Conservation (phyloP, 257 asterid genomes). For the Solanum paucissectum region DNA sequence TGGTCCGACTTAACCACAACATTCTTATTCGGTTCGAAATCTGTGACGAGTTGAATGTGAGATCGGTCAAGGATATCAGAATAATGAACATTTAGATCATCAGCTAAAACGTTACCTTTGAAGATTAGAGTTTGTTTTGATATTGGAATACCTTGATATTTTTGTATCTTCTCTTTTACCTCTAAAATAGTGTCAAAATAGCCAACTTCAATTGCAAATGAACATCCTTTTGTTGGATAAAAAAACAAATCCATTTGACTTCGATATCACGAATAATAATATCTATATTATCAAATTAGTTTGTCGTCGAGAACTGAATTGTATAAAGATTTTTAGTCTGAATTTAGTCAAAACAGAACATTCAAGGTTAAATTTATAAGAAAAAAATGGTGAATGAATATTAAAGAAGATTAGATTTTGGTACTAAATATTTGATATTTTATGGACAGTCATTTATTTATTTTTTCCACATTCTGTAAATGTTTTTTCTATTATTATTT, state of each 20-base stretch:
- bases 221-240: slow-evolving; percentile 24
- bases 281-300: background rate
- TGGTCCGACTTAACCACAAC: background rate
- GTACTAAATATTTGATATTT: background rate
- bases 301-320: background rate
- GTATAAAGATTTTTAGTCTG: background rate
- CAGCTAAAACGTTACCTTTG: slow-evolving; percentile 37
- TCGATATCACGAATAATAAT: background rate
- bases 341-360: background rate
- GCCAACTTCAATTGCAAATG: slow-evolving; percentile 51
- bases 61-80: slow-evolving; percentile 47
- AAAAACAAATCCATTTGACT: slow-evolving; percentile 42
- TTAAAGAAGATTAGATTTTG: background rate
- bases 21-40: background rate
- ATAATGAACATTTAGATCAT: slow-evolving; percentile 42
- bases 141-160: slow-evolving; percentile 30
- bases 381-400: background rate
- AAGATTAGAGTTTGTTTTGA: slow-evolving; percentile 45
- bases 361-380: background rate
- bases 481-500: background rate
- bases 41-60: slow-evolving; percentile 19
- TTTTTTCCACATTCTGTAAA: background rate
- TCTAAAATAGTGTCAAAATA: slow-evolving; percentile 53
- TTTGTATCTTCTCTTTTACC: slow-evolving; percentile 54
- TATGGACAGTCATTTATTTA: background rate